Base-by-base conservation (phyloP, 805 yeast genomes). In the Zygoascus tannicola region DNA sequence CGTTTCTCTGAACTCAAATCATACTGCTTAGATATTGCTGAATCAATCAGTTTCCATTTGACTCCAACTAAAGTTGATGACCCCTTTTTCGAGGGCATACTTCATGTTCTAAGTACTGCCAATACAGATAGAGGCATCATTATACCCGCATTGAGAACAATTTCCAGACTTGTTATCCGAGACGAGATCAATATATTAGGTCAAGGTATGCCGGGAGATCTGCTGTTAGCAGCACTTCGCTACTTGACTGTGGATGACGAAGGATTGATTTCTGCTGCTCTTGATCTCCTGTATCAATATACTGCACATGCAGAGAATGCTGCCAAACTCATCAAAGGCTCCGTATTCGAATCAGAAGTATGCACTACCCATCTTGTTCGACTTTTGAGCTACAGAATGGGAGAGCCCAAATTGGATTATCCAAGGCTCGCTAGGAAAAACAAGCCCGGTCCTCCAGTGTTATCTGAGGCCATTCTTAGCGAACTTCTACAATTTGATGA, bases 281-380 rank as follows among this genome's bases (percentile, higher is more conserved):
- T 92, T 50, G 95, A 84, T 59, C 82, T 92, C 58, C 60, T 92
- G 26, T 85, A 85, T 56, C 94, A 85, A 62, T 88, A 76, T 50
- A 68, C 78, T 32, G 81, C 90, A 5, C 79, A 82, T 4, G 64
- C 68, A 30, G 69, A 65, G 33, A 74, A 85, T 60, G 69, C 81
- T 14, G 66, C 73, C 3, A 70, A 69, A 41, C 65, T 83, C 28
- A 57, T 76, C 3, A 33, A 12, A 20, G 64, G 71, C 23, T 63
- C 72, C n/a, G 56, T 67, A 19, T 62, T 67, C 7, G 70, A 80
- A 57, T 66, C 71, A 44, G 69, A 74, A 19, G 68, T 77, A 5
- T 61, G 85, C 42, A 67, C 71, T 45, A 69, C 75, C 21, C 76
- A 76, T 43, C 66, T 88, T 41, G 86, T 94, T 3, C 69, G 75